Percentiles rank a stretch among this genome's conserved stretches.
These are phyloP conservation scores for Pulicaria dysenterica DNA, from an alignment of 129 eudicot genomes.

Conservation along the genomic window DNA sequence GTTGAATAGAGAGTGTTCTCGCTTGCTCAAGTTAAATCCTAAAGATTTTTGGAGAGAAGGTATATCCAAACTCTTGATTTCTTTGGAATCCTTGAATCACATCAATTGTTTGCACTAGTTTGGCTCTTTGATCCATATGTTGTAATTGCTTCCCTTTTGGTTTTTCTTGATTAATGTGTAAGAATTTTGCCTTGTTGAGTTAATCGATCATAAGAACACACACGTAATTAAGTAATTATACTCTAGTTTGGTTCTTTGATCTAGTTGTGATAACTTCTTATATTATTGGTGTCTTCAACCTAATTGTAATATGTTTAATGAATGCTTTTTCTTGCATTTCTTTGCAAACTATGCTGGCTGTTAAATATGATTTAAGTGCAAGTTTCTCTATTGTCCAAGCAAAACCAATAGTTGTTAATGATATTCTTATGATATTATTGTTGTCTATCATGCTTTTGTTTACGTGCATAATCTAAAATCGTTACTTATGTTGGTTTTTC, in stretches of 20 bases:
- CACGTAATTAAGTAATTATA: not conserved
- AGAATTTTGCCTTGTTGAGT: not conserved
- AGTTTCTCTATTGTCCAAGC: not conserved
- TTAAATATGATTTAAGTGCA: not conserved
- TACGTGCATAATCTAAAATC: not conserved
- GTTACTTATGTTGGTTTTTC: not conserved
- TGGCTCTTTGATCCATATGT: not conserved
- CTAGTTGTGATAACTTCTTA: not conserved
- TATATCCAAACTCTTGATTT: conserved; percentile 10
- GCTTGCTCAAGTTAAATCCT: conserved; percentile 68
- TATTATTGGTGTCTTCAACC: not conserved
- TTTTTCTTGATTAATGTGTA: not conserved
- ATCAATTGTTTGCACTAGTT: not conserved
- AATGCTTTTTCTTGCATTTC: not conserved
- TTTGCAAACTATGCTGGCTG: not conserved
- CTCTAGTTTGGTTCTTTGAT: not conserved
- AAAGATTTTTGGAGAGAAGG: conserved; percentile 92
- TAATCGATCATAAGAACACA: not conserved
- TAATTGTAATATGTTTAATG: too few relatives aligned
- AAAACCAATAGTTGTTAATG: not conserved
- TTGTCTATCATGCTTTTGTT: not conserved
- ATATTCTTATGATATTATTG: not conserved
- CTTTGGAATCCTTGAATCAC: not conserved
- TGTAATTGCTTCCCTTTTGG: not conserved
- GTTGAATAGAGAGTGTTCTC: conserved; percentile 69